Percentiles rank a stretch among this genome's conserved stretches.
phyloP scores from a whole-genome alignment of 2,329 filamentous ascomycete species.

The Mariannaea sp. region DNA sequence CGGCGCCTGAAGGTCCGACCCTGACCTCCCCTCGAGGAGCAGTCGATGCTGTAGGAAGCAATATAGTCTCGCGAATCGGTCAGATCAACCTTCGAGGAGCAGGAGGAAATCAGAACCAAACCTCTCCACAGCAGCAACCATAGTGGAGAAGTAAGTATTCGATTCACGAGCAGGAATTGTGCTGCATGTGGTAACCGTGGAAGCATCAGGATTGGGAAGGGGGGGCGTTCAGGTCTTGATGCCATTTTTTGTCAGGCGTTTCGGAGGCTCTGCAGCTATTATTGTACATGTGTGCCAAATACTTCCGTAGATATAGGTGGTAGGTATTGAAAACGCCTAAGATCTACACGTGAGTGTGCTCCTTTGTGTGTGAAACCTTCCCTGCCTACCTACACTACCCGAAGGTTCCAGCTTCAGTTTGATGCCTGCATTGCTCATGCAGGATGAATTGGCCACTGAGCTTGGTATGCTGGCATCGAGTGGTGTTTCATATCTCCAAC shows the following conservation, averaged over 20 bases:
- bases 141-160: constrained; percentile 10
- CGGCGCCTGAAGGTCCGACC: constrained; percentile 77
- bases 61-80: constrained; percentile 84
- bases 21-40: constrained; percentile 85
- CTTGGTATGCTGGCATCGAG: background rate
- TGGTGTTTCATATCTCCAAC: constrained; percentile 11
- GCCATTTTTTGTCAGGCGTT: constrained; percentile 1
- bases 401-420: too few relatives aligned
- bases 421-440: too few relatives aligned
- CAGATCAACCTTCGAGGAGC: constrained; percentile 72
- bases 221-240: constrained; percentile 13
- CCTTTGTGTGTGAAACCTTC: too few relatives aligned
- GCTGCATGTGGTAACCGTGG: background rate
- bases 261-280: constrained; percentile 1
- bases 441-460: too few relatives aligned
- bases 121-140: constrained; percentile 14
- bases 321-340: too few relatives aligned
- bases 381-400: too few relatives aligned
- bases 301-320: too few relatives aligned
- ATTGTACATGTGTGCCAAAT: background rate
- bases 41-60: constrained; percentile 90
- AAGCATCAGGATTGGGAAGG: too few relatives aligned
- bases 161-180: background rate
- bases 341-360: too few relatives aligned
- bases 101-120: constrained; percentile 29